Base-by-base conservation (phyloP, 2,329 filamentous ascomycete species). In the Trichoderma aggressivum region DNA sequence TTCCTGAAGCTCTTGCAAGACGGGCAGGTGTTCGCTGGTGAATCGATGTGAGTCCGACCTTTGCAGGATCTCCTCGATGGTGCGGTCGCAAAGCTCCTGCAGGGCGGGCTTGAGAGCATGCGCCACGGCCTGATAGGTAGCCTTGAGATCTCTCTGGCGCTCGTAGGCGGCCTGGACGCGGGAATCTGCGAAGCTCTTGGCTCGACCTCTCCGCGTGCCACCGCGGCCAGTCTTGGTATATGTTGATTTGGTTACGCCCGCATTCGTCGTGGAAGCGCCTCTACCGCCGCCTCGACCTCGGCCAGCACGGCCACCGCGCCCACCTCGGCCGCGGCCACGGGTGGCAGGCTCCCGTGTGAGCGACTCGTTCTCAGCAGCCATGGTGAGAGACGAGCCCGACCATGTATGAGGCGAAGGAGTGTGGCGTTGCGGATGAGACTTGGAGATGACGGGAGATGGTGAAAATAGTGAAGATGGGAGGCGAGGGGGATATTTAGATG, bases 111-210 rank as follows among this genome's bases (percentile, higher is more conserved):
- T 92, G 75, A 92, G 80, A 34, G 87, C 84, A 75, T 88, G 86
- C 71, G 88, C 86, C 65, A 93, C 86, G 71, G 86, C 83, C n/a
- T 88, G 85, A 79, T 88, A 93, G 28, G 85, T 84, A 70, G 88
- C 88, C 79, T 91, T 91, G 75, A 93, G 83, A 75, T 91, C 87
- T 74, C 90, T 85, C 77, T 90, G 88, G 69, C 91, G 89, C 78
- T 89, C 87, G 74, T 88, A 87, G 70, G 85, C 84, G 64, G 87
- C 87, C 77, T 89, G 88, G 67, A 86, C 84, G 73, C 83, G 85
- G 73, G 83, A 81, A 73, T 87, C 84, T 72, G 84, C 81, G 75
- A 88, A 89, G 75, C 84, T 84, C 80, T 89, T 89, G 78, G 86
- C 84, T 70, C 86, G 85, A 72, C 85, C 85, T 73, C 85, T 83